Evolutionary conservation across 2,329 filamentous ascomycete species (phyloP).

Genomic region (Nectriaceae sp.): DNA sequence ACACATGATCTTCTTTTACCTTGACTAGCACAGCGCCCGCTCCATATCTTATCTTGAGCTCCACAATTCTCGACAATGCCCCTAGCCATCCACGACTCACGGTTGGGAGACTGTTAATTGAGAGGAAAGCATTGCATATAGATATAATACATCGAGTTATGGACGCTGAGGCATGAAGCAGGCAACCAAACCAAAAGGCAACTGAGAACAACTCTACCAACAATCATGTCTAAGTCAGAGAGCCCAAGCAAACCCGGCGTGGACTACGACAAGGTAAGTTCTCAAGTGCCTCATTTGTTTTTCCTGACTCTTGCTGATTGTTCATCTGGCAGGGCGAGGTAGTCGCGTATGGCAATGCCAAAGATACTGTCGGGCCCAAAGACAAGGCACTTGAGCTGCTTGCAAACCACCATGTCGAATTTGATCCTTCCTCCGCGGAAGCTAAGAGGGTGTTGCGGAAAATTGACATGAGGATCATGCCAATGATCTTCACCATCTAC

Average conservation of each 20-base stretch:
- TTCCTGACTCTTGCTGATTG: background rate
- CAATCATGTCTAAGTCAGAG: background rate
- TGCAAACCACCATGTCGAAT: background rate
- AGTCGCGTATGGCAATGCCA: background rate
- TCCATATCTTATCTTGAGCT: background rate
- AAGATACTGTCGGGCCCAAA: background rate
- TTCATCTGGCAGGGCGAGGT: background rate
- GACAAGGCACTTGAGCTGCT: conserved; percentile 11
- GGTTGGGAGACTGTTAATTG: background rate
- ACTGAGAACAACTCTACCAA: background rate
- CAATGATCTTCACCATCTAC: conserved; percentile 7
- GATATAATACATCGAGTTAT: background rate
- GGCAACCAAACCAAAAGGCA: background rate
- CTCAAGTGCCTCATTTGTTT: background rate
- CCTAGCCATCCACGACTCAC: too few species aligned
- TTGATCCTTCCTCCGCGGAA: conserved; percentile 7
- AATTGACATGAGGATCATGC: conserved; percentile 10
- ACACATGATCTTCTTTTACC: background rate
- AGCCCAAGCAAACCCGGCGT: background rate
- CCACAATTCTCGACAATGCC: background rate
- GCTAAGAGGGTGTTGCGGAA: conserved; percentile 8
- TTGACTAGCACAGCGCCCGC: background rate
- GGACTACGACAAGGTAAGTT: background rate
- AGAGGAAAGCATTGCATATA: background rate
- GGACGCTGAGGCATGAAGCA: background rate